Evolutionary conservation across 2,329 filamentous ascomycete genomes (phyloP), one percentile per base, ranked within the genome.

Genomic region (Penicillium sumatraense): DNA sequence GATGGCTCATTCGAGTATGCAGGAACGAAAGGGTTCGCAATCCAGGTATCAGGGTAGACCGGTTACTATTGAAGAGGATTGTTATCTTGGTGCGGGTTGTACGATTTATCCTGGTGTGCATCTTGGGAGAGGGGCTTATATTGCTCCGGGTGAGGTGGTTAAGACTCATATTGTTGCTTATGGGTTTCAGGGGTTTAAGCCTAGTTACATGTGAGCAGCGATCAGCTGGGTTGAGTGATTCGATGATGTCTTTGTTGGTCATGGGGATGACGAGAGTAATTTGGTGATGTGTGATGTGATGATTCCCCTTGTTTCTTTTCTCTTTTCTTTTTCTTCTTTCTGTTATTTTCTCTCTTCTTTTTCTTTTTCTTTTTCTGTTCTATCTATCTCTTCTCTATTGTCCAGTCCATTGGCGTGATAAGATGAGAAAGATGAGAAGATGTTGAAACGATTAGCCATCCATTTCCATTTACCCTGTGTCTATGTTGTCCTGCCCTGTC

Each of bases 31-130:
- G 65, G 93, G 91, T 6, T 88, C 86, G 44, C 86, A 87, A 61
- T 90, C 89, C 29, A 83, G 85, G 6, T 88, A 90, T 67, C 75
- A 87, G 54, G 92, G 90, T 13, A 85, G 85, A 27, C 79, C 83
- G 16, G 88, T 98, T 52, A 82, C 81, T 29, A 93, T 98, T 59
- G 90, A 91, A 60, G 86, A 86, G 57, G 86, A 89, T 62, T 87
- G 86, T 64, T 86, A 83, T 71, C 85, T 90, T 65, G 87, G 86
- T 38, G 83, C 83, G 5, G 80, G 82, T 51, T 84, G 83, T 52
- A 84, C 81, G 2, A 87, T 90, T 58, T 77, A 77, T 51, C 77
- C 77, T 3, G 77, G 77, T 20, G 75, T 80, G 18, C 72, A 68
- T 29, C 70, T 80, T 20, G 69, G 70, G 47, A 68, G 73, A 38